Conservation (phyloP, 495 filamentous ascomycete genomes). For the Poronia punctata region DNA sequence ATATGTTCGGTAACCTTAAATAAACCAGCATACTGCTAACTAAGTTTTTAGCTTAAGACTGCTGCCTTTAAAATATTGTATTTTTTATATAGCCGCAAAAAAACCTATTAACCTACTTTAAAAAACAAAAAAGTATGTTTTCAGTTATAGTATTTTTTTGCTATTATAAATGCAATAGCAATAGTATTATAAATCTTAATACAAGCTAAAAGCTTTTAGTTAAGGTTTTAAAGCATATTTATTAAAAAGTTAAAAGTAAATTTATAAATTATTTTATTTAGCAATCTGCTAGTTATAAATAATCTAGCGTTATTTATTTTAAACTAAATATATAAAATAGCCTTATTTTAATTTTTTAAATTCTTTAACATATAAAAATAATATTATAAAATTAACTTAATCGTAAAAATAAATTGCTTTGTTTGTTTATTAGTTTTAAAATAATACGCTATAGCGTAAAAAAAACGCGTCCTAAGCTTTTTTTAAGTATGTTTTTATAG, state of each 20-base stretch:
- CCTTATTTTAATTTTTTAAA: not conserved
- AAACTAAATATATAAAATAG: not conserved
- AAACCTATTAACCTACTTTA: not conserved
- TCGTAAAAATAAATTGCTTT: slow-evolving; percentile 2
- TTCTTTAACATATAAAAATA: slow-evolving; percentile 3
- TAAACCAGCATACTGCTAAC: not conserved
- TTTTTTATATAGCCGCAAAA: slow-evolving; percentile 1
- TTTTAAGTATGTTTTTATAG: not conserved
- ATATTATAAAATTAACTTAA: slow-evolving; percentile 3
- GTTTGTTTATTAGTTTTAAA: slow-evolving; percentile 1
- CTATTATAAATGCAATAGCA: not conserved
- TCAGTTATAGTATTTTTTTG: slow-evolving; percentile 3
- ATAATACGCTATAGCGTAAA: slow-evolving; percentile 1
- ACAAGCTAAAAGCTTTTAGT: not conserved
- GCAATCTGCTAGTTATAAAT: not conserved
- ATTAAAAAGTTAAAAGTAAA: slow-evolving; percentile 6
- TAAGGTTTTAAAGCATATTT: not conserved
- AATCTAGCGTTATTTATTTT: slow-evolving; percentile 1
- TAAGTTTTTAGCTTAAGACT: not conserved
- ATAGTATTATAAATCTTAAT: slow-evolving; percentile 1
- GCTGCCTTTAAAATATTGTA: slow-evolving; percentile 1
- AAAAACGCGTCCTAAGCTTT: not conserved
- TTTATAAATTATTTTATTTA: not conserved
- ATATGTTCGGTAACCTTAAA: not conserved
- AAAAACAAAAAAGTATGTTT: slow-evolving; percentile 2